Base-by-base conservation (phyloP, 2,329 filamentous ascomycete species). In the Diplocarpon mali region DNA sequence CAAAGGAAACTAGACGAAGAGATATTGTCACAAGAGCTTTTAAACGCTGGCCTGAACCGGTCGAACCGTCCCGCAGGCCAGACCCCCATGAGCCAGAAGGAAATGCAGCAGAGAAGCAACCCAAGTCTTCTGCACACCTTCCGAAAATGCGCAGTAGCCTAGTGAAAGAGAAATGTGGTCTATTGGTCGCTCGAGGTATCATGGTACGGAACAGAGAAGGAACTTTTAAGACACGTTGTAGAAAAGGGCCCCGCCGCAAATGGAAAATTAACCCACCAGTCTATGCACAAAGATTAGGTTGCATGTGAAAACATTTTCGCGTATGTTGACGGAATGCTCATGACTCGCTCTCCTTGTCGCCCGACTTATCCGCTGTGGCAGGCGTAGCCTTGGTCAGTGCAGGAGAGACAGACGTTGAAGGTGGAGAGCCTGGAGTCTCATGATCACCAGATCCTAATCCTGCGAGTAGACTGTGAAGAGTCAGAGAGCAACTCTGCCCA, bases 401-500 rank as follows among this genome's bases (percentile, higher is more conserved):
- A 38, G 81, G 81, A 44, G 81, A 85, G 46, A 75, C 78, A 52
- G 77, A 69, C 39, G 77, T 74, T 49, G 80, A 81, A 45, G 83
- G 80, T 58, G 84, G 83, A 56, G 83, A 86, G 58, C 76, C 72
- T 49, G 73, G 79, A 65, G 75, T 71, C 61, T 77, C 75, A 55
- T 70, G 71, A 58, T 75, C 79, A 44, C 60, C 60, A 38, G 58
- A 62, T 51, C 56, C 67, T 51, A 75, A 69, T 57, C 63, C 65
- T 61, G 70, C 70, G 53, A 75, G 68, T 50, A 72, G 71, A 67
- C 72, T 75, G 48, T 47, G 38, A 45, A 44, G 40, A 46, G 50
- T 64, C 60, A 65, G 60, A 7, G 20, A 24, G 7, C 3, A 24
- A 24, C n/a, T n/a, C n/a, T n/a, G n/a, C n/a, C n/a, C n/a, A n/a